Conservation (phyloP, 305 asterid genomes). For the Fraxinus platypoda region DNA sequence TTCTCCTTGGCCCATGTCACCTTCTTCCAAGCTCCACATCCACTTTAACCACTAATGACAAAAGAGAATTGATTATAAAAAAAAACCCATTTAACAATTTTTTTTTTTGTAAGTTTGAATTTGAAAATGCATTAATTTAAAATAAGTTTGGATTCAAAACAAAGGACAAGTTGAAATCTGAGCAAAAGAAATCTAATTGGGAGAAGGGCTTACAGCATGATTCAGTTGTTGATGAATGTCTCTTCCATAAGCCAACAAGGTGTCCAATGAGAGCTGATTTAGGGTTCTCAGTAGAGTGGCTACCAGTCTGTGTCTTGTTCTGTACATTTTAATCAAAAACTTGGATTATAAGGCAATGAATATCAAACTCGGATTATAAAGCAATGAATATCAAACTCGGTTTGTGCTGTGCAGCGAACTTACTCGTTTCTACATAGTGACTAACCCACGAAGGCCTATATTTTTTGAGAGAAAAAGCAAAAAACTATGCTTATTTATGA, state of each 20-base stretch:
- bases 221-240: constrained; percentile 50
- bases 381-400: too few species aligned
- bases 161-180: neutral
- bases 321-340: constrained; percentile 28
- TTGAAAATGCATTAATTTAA: neutral
- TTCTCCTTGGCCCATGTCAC: constrained; percentile 28
- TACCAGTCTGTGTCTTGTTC: constrained; percentile 40
- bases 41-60: constrained; percentile 65
- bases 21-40: constrained; percentile 43
- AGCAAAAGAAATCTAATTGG: neutral
- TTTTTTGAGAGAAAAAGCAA: too few species aligned
- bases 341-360: neutral
- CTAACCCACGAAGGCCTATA: too few species aligned
- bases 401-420: too few species aligned
- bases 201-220: constrained; percentile 41
- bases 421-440: too few species aligned
- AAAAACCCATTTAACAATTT: neutral
- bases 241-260: constrained; percentile 52
- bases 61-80: neutral
- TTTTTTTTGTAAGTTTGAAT: neutral
- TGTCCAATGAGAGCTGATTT: constrained; percentile 61
- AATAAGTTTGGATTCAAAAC: neutral
- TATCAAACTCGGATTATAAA: too few species aligned
- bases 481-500: too few species aligned
- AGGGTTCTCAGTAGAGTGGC: constrained; percentile 43